Base-by-base conservation (phyloP, 495 filamentous ascomycete genomes). In the Hypoxylon subgilvum region DNA sequence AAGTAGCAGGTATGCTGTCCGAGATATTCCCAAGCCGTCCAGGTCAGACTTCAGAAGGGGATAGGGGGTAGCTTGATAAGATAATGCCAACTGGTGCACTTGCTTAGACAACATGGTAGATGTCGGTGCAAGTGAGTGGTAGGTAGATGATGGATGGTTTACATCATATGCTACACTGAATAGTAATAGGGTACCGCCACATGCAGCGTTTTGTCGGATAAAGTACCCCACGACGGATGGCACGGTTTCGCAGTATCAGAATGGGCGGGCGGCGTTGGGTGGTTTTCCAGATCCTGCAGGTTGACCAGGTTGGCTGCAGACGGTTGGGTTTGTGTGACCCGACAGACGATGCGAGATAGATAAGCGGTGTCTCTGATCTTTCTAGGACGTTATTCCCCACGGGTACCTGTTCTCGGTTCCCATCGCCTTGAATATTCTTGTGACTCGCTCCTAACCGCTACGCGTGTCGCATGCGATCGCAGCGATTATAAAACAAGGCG, bases 1-100 rank as follows among this genome's bases (percentile, higher is more conserved):
- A 68, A n/a, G 59, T 64, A 14, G 55, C 52, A 45, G 68, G 61
- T 63, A 72, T 70, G 27, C 52, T 58, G 39, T 28, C 21, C 42
- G 31, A 49, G 35, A 31, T 58, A 28, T 27, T 22, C 30, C 39
- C 50, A 40, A 49, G 40, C 19, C 31, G 23, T 25, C 28, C 23
- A 25, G 36, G 14, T 10, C 13, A 31, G 25, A 17, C 1, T 23
- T 32, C 19, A 19, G 12, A 23, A 48, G 19, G 28, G 0, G 21
- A 13, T 17, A 14, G 52, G 7, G n/a, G 23, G 16, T n/a, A n/a
- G n/a, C n/a, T n/a, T n/a, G 13, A 19, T n/a, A 27, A 9, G 13
- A 32, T 38, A 36, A 2, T 17, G 5, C 35, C n/a, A 30, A 46
- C 14, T 48, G 39, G 35, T 36, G 44, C 57, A 22, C 6, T 25